These are phyloP conservation scores for Aegilops bicornis DNA, from an alignment of 176 grass and related monocot genomes.

Conservation along the genomic window DNA sequence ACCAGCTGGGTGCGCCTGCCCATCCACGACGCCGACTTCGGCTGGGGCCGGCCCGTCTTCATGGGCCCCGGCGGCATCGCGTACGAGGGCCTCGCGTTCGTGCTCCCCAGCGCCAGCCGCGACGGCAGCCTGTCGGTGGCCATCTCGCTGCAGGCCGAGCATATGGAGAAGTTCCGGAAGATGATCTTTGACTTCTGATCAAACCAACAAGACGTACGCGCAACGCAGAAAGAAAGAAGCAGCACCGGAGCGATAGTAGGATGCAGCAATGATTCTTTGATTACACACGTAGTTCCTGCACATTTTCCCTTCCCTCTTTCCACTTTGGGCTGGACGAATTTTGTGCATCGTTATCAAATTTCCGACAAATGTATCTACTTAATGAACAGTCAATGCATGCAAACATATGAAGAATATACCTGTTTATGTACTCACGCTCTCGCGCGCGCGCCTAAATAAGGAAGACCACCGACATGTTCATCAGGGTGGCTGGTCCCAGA, in stretches of 20 bases:
- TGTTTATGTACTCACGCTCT: background rate
- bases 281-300: conserved; percentile 24
- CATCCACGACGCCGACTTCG: conserved; percentile 92
- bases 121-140: conserved; percentile 86
- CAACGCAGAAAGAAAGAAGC: background rate
- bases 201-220: background rate
- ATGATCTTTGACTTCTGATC: conserved; percentile 72
- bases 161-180: conserved; percentile 88
- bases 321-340: conserved; percentile 22
- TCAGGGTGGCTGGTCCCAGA: too few species aligned
- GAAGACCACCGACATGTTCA: background rate
- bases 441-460: background rate
- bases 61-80: conserved; percentile 93
- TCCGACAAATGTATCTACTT: conserved; percentile 34
- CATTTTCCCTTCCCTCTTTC: conserved; percentile 13
- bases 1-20: conserved; percentile 94
- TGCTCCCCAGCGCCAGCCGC: conserved; percentile 73
- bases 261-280: conserved; percentile 52
- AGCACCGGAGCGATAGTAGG: conserved; percentile 4
- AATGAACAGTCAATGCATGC: conserved; percentile 16
- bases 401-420: background rate
- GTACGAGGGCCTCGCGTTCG: conserved; percentile 86
- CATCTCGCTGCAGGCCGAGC: conserved; percentile 88
- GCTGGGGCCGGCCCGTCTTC: conserved; percentile 86
- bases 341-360: conserved; percentile 22